These are phyloP conservation scores for Fragilaria crotonensis DNA, from an alignment of 108 stramenopile genomes.

Conservation along the genomic window DNA sequence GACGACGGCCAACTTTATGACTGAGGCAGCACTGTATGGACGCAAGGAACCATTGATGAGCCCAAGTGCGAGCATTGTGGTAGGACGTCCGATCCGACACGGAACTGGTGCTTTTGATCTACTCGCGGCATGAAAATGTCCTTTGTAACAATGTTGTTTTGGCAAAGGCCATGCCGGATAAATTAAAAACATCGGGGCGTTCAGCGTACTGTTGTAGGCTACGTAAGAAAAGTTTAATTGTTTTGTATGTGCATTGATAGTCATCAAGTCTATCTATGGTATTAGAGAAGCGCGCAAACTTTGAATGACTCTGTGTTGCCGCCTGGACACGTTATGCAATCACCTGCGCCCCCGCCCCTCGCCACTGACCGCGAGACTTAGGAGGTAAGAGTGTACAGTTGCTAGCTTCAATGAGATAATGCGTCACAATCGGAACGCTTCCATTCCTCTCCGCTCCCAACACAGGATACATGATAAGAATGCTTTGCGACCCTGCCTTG, in stretches of 20 bases:
- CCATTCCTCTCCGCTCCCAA: neutral
- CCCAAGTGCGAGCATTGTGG: conserved; percentile 91
- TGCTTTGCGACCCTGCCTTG: neutral
- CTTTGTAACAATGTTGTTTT: neutral
- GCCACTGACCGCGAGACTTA: neutral
- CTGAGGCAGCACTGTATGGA: conserved; percentile 77
- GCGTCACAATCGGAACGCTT: neutral
- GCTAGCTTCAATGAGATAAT: neutral
- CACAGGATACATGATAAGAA: neutral
- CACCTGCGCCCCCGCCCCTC: too few relatives aligned
- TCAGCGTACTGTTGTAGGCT: neutral
- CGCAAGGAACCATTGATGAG: conserved; percentile 68
- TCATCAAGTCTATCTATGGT: neutral
- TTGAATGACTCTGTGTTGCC: neutral
- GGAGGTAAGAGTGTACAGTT: neutral
- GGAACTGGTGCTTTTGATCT: conserved; percentile 92
- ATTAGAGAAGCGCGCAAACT: neutral
- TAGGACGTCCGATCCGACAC: conserved; percentile 86
- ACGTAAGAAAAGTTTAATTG: too few relatives aligned
- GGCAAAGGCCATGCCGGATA: neutral
- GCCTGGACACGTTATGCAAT: too few relatives aligned
- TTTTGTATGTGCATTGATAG: neutral
- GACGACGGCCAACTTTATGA: conserved; percentile 94
- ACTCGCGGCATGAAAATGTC: conserved; percentile 3
- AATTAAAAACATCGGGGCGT: neutral